Conservation (phyloP, 2,329 filamentous ascomycete genomes). For the Dactylella cylindrospora region DNA sequence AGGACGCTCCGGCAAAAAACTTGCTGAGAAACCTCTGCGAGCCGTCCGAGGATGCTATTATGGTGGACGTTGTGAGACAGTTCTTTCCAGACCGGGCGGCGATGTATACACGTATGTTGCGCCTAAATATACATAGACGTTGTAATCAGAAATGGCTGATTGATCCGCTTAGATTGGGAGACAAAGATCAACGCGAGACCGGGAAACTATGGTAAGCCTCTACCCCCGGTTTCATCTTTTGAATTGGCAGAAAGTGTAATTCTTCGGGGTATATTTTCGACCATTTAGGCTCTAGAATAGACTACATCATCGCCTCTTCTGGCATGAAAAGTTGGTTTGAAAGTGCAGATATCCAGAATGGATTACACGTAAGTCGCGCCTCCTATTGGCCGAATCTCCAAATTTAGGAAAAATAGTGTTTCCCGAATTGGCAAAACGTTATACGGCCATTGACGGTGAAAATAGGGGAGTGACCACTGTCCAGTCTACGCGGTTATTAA, state of each 20-base stretch:
- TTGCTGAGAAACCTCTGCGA: conserved; percentile 46
- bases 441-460: conserved; percentile 46
- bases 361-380: conserved; percentile 63
- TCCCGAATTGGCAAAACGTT: neutral
- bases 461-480: conserved; percentile 85
- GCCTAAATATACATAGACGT: neutral
- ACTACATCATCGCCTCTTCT: conserved; percentile 83
- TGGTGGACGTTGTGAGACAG: conserved; percentile 76
- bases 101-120: conserved; percentile 78
- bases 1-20: conserved; percentile 45
- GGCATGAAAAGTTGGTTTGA: conserved; percentile 78
- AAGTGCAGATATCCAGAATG: conserved; percentile 85
- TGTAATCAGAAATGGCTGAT: neutral
- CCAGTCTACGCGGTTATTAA: conserved; percentile 79
- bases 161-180: conserved; percentile 66
- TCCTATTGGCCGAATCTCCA: neutral
- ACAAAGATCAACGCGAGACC: conserved; percentile 93
- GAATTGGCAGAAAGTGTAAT: too few relatives aligned
- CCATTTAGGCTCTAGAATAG: conserved; percentile 83
- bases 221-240: neutral
- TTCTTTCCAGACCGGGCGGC: conserved; percentile 77
- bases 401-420: neutral
- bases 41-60: conserved; percentile 45
- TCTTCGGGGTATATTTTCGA: too few relatives aligned
- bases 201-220: conserved; percentile 64